Conservation (phyloP, 768 basidiomycete species). For the Hericium erinaceus region DNA sequence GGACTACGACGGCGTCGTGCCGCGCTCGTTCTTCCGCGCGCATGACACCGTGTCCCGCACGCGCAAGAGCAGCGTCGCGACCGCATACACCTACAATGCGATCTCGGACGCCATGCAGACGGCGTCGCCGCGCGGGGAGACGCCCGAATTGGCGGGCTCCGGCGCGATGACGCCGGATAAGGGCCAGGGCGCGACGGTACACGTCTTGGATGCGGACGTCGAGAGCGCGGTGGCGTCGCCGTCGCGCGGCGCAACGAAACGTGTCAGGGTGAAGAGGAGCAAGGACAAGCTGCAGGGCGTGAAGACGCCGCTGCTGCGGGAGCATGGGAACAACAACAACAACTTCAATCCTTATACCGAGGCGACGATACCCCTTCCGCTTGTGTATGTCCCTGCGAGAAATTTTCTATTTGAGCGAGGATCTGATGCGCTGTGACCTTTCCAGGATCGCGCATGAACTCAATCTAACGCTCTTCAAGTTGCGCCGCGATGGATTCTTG, state of each 20-base stretch:
- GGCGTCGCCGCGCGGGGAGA: conserved; percentile 1
- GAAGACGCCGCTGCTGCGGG: conserved; percentile 55
- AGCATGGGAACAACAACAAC: conserved; percentile 46
- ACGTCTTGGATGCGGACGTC: neutral
- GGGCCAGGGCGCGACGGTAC: neutral
- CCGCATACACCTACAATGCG: conserved; percentile 35
- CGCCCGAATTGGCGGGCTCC: conserved; percentile 1
- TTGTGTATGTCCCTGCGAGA: conserved; percentile 42
- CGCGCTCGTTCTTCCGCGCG: conserved; percentile 43
- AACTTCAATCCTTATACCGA: conserved; percentile 49
- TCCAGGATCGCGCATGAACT: conserved; percentile 77
- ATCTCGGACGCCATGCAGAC: conserved; percentile 12
- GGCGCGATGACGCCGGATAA: neutral
- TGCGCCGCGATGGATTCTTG: conserved; percentile 71
- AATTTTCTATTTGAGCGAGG: neutral
- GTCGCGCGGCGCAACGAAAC: conserved; percentile 33
- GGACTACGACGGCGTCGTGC: conserved; percentile 62
- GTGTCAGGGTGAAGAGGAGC: conserved; percentile 64
- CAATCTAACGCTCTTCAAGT: conserved; percentile 55
- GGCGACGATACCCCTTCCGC: conserved; percentile 59
- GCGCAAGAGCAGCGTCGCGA: conserved; percentile 23
- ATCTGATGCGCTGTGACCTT: neutral
- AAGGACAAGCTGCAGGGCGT: conserved; percentile 40
- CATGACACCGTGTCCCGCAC: conserved; percentile 9
- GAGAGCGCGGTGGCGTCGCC: neutral